These are phyloP conservation scores for Albophoma yamanashiensis DNA, from an alignment of 2,329 filamentous ascomycete genomes.

Conservation along the genomic window DNA sequence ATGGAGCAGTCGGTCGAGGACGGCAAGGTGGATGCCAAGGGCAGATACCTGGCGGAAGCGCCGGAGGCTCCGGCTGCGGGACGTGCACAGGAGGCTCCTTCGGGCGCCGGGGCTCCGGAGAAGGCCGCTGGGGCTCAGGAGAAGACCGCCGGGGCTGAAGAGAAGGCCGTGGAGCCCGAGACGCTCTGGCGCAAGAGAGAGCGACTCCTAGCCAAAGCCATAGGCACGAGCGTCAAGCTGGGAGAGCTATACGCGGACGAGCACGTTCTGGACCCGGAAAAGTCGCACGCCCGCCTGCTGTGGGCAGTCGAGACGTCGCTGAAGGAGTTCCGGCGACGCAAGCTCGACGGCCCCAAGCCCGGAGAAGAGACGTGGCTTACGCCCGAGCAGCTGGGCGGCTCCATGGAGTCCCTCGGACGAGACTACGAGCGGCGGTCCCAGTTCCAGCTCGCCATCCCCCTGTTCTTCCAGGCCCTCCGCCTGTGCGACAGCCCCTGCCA, in stretches of 20 bases:
- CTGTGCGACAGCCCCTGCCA: conserved; percentile 61
- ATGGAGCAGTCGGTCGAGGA: conserved; percentile 40
- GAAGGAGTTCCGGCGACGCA: conserved; percentile 60
- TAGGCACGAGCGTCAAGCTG: conserved; percentile 72
- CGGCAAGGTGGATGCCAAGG: conserved; percentile 31
- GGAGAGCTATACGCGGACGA: conserved; percentile 72
- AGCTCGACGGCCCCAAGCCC: conserved; percentile 55
- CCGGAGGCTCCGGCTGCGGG: neutral
- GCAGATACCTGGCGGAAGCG: conserved; percentile 16
- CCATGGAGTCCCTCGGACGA: conserved; percentile 64
- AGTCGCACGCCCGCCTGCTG: conserved; percentile 61
- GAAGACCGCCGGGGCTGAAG: neutral
- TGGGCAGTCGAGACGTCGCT: conserved; percentile 76
- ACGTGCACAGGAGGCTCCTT: neutral
- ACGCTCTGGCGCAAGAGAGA: conserved; percentile 48
- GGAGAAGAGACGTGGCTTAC: conserved; percentile 63
- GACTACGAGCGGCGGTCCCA: conserved; percentile 65
- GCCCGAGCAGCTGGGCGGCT: conserved; percentile 60
- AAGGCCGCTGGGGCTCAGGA: neutral
- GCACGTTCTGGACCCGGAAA: conserved; percentile 61
- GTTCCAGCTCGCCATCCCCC: conserved; percentile 71
- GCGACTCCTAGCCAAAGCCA: conserved; percentile 59
- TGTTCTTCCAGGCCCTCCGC: conserved; percentile 76
- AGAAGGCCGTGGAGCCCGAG: conserved; percentile 19
- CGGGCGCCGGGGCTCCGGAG: neutral